Conservation (phyloP, 768 basidiomycete species). For the Podaxis pistillaris region DNA sequence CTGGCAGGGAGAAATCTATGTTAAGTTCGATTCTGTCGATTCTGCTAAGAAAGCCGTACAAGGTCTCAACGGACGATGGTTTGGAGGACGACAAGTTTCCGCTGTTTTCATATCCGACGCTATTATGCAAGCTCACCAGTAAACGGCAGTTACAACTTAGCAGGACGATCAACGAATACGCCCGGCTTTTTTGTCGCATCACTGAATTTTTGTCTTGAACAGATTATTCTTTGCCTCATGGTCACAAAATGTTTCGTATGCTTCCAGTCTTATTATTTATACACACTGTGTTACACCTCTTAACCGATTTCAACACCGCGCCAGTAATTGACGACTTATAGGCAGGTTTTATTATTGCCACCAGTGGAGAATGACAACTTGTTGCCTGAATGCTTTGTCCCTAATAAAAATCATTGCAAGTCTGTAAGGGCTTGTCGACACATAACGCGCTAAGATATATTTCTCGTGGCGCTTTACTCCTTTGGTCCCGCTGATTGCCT, state of each 20-base stretch:
- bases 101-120: constrained; percentile 91
- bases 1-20: constrained; percentile 90
- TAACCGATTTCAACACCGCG: constrained; percentile 16
- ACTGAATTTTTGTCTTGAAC: constrained; percentile 34
- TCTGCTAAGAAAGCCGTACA: constrained; percentile 81
- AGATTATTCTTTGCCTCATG: constrained; percentile 27
- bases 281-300: constrained; percentile 27
- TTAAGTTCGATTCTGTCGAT: constrained; percentile 83
- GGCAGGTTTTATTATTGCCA: constrained; percentile 39
- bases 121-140: constrained; percentile 90
- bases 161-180: neutral
- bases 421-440: neutral
- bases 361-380: constrained; percentile 24
- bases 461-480: neutral
- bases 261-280: constrained; percentile 26
- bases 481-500: neutral
- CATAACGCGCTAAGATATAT: neutral
- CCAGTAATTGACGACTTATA: constrained; percentile 26
- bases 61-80: constrained; percentile 95
- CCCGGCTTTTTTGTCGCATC: constrained; percentile 12
- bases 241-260: constrained; percentile 25
- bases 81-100: constrained; percentile 87
- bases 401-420: constrained; percentile 21
- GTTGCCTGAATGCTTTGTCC: constrained; percentile 35
- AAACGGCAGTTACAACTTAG: constrained; percentile 19